Evolutionary conservation across 2,329 filamentous ascomycete genomes (phyloP), one percentile per base, ranked within the genome.

Genomic region (Rosellinia necatrix): DNA sequence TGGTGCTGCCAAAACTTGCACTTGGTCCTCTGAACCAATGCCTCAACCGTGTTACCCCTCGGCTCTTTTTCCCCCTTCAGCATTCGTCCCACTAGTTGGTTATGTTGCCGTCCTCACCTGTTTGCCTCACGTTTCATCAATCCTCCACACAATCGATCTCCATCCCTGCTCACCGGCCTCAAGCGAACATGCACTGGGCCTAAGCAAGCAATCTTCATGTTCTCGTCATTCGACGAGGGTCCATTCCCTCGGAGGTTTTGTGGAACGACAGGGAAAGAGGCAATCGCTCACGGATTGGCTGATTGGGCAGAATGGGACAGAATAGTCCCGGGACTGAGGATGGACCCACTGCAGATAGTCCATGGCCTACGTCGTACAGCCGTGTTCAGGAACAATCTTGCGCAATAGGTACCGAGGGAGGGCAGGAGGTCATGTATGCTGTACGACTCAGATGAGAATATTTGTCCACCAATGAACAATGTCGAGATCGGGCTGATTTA

Each of bases 91-190:
- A 40, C 12, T 32, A n/a, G n/a, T n/a, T n/a, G n/a, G n/a, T n/a
- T n/a, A 29, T 55, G 38, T 30, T 32, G 34, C 19, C 12, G 19
- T 54, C n/a, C 10, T 46, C 43, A 25, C 24, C 9, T 25, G 15
- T 24, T 37, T 10, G 25, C 40, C 27, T 41, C 35, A 15, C 38
- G 53, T 56, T 46, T 43, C 24, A 52, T 35, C 15, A 25, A 30
- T 6, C 27, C 19, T 30, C n/a, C 19, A 17, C n/a, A 19, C 13
- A 19, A 46, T 35, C 41, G 41, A 29, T 35, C 29, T 34, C 12
- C 43, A 43, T 49, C 43, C 49, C 21, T 42, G 54, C 19, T 49
- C 43, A 53, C 54, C 49, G 54, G 49, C 49, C 42, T 57, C 22
- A 21, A 56, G 29, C n/a, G 10, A 19, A 17, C 17, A n/a, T 47